Base-by-base conservation (phyloP, 1,284 basidiomycete species). In the Boletus mariae region DNA sequence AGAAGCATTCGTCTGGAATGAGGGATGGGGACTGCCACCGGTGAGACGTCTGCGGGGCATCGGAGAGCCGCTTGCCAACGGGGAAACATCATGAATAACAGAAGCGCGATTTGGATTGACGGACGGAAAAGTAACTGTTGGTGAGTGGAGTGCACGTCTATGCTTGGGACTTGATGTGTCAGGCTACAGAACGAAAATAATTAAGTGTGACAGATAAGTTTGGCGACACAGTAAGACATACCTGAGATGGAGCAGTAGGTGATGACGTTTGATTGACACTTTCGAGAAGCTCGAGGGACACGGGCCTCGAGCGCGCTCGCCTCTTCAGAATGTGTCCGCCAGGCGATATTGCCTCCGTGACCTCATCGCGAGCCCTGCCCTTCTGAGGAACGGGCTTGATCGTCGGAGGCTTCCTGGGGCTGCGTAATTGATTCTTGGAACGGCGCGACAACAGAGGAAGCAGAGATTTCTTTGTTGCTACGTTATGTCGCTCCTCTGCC, bases 311-410 rank as follows among this genome's bases (percentile, higher is more conserved):
- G 15, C 83, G 80, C 3, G 85, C 85, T 15, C 85, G 79, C 52
- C 87, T 76, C 67, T 90, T 90, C 31, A 75, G 79, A 53, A 89
- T 71, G 66, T 88, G 87, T 0, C 86, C 86, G 23, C 83, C 84
- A 3, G 85, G 87, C 0, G 85, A 90, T 54, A 87, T 73, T 1
- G 82, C 81, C 59, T 85, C 84, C 3, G 76, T 83, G 25, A 86
- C 85, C 57, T 84, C 80, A 20, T 76, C 72, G 49, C 70, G 63
- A 28, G 57, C 61, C 51, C 73, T 73, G 11, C 71, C 68, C 48
- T 69, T 71, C 59, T 78, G 59, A 56, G 72, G 68, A 64, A 71
- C 57, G 59, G 66, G 37, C 60, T 59, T 63, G 57, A 72, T 17
- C 58, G 59, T 41, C 52, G 64, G 44, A 54, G 66, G 41, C 47